phyloP scores from a whole-genome alignment of 2,329 filamentous ascomycete species.

The Aspergillus sp. region DNA sequence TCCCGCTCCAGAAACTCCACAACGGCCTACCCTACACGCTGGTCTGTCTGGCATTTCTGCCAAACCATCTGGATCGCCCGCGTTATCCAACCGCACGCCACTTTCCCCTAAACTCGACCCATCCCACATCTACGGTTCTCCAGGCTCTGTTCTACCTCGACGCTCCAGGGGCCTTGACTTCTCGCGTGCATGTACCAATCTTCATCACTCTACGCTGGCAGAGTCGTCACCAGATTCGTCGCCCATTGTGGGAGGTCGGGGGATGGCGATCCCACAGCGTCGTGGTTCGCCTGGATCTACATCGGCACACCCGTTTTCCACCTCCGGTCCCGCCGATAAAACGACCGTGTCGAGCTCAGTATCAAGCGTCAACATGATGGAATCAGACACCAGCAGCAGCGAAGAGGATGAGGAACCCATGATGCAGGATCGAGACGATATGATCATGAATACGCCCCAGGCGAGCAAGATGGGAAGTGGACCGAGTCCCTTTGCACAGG shows the following conservation, averaged over 20 bases:
- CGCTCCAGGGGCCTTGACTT: constrained; percentile 90
- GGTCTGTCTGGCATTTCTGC: constrained; percentile 67
- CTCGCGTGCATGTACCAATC: constrained; percentile 84
- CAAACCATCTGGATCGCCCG: constrained; percentile 48
- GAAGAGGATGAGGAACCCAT: constrained; percentile 61
- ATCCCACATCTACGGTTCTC: constrained; percentile 80
- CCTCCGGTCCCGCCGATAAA: constrained; percentile 67
- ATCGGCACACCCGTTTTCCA: constrained; percentile 64
- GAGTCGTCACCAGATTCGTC: constrained; percentile 90
- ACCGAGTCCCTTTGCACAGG: constrained; percentile 46
- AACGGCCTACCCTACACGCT: constrained; percentile 62
- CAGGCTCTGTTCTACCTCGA: constrained; percentile 81
- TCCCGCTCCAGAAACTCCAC: constrained; percentile 65
- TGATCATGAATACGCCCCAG: constrained; percentile 76
- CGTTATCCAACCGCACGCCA: constrained; percentile 60
- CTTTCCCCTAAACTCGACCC: constrained; percentile 84
- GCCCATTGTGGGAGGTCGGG: constrained; percentile 73
- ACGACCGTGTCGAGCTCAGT: constrained; percentile 75
- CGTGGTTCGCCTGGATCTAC: constrained; percentile 60
- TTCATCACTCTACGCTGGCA: constrained; percentile 92
- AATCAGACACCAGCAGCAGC: constrained; percentile 72
- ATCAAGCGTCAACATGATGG: constrained; percentile 75
- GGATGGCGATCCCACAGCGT: constrained; percentile 57
- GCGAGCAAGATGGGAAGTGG: constrained; percentile 56
- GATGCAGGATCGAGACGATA: constrained; percentile 70